These are phyloP conservation scores for Amanita pallidorosea DNA, from an alignment of 768 basidiomycete species.

Conservation along the genomic window DNA sequence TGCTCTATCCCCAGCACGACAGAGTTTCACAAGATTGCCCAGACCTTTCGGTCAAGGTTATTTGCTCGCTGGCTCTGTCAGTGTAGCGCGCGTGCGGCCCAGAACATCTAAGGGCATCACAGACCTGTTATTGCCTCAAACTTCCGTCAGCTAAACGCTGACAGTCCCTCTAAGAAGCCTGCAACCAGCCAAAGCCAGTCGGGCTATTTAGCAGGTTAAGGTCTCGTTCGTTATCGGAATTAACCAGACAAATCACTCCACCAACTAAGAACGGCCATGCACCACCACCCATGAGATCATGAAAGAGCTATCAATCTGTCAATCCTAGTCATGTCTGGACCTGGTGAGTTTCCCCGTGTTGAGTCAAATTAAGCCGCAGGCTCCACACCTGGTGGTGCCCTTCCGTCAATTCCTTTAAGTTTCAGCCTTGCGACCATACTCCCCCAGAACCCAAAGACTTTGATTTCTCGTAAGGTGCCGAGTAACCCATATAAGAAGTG, in stretches of 20 bases:
- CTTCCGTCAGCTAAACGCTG: conserved; percentile 72
- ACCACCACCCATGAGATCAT: conserved; percentile 81
- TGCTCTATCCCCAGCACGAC: no score
- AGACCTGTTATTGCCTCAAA: conserved; percentile 90
- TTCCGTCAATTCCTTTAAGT: conserved; percentile 81
- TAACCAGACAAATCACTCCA: conserved; percentile 83
- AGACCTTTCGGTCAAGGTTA: no score
- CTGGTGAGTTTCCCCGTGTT: conserved; percentile 77
- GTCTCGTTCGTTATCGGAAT: conserved; percentile 85
- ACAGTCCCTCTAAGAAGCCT: conserved; percentile 83
- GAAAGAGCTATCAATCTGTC: conserved; percentile 81
- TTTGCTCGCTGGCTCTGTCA: no score
- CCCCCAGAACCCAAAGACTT: conserved; percentile 74
- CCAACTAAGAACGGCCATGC: conserved; percentile 86
- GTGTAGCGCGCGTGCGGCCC: no score
- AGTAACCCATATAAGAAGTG: conserved; percentile 61
- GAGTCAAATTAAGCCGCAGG: conserved; percentile 82
- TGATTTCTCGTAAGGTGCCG: conserved; percentile 81
- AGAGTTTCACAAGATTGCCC: no score
- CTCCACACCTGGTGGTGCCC: conserved; percentile 70
- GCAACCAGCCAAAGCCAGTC: conserved; percentile 63
- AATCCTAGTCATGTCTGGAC: conserved; percentile 69
- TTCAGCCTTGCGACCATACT: conserved; percentile 48
- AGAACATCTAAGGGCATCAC: no score
- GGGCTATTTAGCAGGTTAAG: conserved; percentile 83